These are phyloP conservation scores for Colletotrichum gloeosporioides DNA, from an alignment of 2,329 filamentous ascomycete species.

Conservation along the genomic window DNA sequence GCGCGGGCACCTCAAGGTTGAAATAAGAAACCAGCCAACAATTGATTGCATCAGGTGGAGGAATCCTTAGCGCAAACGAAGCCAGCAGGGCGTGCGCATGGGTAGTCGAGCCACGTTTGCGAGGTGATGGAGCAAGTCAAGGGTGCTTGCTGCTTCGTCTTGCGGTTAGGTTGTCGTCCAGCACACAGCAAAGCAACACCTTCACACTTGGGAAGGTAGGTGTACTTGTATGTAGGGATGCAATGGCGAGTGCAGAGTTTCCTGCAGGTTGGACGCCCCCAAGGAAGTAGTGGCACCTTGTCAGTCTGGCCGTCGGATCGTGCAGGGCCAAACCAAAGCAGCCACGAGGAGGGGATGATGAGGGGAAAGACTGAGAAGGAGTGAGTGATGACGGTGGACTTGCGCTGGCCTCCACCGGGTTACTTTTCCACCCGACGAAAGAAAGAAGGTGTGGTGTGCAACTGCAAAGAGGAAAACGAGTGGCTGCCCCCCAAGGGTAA, in stretches of 20 bases:
- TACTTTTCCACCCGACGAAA: background rate
- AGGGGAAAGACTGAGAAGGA: background rate
- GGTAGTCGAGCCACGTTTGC: slow-evolving; percentile 7
- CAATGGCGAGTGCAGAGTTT: background rate
- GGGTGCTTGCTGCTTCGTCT: background rate
- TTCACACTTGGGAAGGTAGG: background rate
- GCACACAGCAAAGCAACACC: background rate
- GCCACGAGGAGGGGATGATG: background rate
- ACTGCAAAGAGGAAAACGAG: background rate
- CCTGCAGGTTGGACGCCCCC: slow-evolving; percentile 6
- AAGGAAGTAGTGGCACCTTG: slow-evolving; percentile 9
- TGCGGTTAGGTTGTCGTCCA: background rate
- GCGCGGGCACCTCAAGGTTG: background rate
- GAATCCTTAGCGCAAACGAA: background rate
- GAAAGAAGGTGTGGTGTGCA: background rate
- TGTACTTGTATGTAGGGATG: slow-evolving; percentile 10
- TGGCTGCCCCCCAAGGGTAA: background rate
- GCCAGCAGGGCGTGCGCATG: slow-evolving; percentile 2
- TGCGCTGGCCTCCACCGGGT: slow-evolving; percentile 3
- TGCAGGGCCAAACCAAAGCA: background rate
- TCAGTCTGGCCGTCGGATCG: background rate
- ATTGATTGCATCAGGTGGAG: background rate
- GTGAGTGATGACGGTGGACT: slow-evolving; percentile 5
- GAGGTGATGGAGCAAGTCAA: background rate
- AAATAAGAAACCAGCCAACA: slow-evolving; percentile 1